Evolutionary conservation across 306 rosid genomes (phyloP), one percentile per base, ranked within the genome.

Genomic region (Dalbergia cultrata): DNA sequence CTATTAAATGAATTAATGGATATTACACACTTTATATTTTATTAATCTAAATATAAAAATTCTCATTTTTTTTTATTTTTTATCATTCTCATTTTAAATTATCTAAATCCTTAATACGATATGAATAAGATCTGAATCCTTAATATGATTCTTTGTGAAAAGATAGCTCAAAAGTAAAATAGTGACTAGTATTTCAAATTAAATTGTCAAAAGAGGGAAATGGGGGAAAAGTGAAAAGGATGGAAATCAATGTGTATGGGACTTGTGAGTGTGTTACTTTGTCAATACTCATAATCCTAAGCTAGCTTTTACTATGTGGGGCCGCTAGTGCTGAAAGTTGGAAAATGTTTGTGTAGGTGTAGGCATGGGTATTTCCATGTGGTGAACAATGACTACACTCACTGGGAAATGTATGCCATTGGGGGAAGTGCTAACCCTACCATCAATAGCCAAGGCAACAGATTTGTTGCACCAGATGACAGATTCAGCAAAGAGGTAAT

Each of bases 381-480:
- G 86, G 98, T 95, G 74, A 95, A 95, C 91, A 95, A 95, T 90
- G 99, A 95, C 99, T 95, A 95, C 14, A 93, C 98, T 34, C 99
- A 95, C 47, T 95, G 99, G 99, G 98, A 95, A 90, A 95, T 95
- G 99, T 95, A 95, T 57, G 99, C 99, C 67, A 93, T 95, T 69
- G 99, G 99, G 19, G 99, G 99, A 11, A 95, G 99, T 85, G 99
- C 96, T 4, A 34, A 83, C 69, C 99, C 99, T 0, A 95, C 99
- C 49, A 95, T 95, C 87, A 95, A 95, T 66, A 93, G 99, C 70
- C 96, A 95, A 77, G 99, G 98, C n/a, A 95, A 95, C 58, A 85
- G 99, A 82, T 95, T 95, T 80, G 78, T 74, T 6, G 99, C 99
- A 13, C 99, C 99, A 1, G 70, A 95, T 58, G 64, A 68, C 77